phyloP scores from a whole-genome alignment of 257 asterid species.

The Cordia subcordata region DNA sequence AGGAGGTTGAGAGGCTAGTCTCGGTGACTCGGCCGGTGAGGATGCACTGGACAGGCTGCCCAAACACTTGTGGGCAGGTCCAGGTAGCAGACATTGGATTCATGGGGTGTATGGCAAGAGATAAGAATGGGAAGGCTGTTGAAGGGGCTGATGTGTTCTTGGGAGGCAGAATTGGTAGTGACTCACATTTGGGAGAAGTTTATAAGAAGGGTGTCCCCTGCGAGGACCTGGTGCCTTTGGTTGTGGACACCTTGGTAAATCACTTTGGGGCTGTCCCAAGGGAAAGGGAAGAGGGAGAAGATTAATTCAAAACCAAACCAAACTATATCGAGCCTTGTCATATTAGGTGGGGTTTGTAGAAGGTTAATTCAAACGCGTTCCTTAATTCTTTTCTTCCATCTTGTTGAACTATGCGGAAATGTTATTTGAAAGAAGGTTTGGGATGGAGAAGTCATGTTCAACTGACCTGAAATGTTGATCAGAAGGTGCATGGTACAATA shows the following conservation, averaged over 20 bases:
- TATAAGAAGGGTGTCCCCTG: slow-evolving; percentile 87
- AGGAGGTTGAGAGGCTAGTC: slow-evolving; percentile 69
- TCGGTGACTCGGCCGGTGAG: slow-evolving; percentile 63
- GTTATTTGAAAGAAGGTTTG: no score
- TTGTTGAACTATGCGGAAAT: neutral
- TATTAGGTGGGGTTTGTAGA: neutral
- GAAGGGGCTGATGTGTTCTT: slow-evolving; percentile 86
- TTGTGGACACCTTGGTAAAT: slow-evolving; percentile 63
- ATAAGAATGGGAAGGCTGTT: slow-evolving; percentile 53
- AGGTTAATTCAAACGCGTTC: neutral
- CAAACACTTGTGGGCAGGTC: slow-evolving; percentile 84
- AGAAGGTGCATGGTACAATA: no score
- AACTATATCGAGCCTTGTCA: neutral
- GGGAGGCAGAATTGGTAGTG: slow-evolving; percentile 92
- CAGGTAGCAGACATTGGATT: slow-evolving; percentile 97
- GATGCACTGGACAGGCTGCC: slow-evolving; percentile 99
- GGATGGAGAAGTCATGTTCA: no score
- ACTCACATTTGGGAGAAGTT: slow-evolving; percentile 84
- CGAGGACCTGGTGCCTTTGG: slow-evolving; percentile 75
- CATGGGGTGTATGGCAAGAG: slow-evolving; percentile 93
- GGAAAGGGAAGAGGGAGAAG: slow-evolving; percentile 73
- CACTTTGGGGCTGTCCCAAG: slow-evolving; percentile 71
- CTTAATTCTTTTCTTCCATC: neutral
- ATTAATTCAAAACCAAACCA: slow-evolving; percentile 14
- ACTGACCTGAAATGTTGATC: no score